These are phyloP conservation scores for Pinus albicaulis DNA, from an alignment of 75 land plant genomes.

Conservation along the genomic window DNA sequence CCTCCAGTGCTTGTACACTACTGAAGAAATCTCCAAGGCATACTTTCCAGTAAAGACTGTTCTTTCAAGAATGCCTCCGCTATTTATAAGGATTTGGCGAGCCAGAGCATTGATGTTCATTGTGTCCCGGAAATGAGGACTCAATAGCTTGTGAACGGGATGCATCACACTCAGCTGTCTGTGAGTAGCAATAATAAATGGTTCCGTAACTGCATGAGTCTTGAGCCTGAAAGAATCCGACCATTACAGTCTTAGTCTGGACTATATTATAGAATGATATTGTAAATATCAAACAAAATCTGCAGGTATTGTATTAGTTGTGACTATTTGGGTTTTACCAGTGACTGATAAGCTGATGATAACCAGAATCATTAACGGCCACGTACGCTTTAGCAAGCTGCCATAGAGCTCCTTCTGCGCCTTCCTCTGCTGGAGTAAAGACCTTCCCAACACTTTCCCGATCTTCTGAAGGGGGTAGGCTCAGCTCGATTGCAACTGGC, in stretches of 20 bases:
- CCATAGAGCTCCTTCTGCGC: slow-evolving; percentile 33
- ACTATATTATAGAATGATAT: background rate
- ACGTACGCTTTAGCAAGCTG: slow-evolving; percentile 20
- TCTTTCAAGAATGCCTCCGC: slow-evolving; percentile 53
- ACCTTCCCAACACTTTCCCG: slow-evolving; percentile 38
- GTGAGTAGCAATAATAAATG: slow-evolving; percentile 65
- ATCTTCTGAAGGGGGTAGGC: slow-evolving; percentile 15
- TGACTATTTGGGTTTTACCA: slow-evolving; percentile 7
- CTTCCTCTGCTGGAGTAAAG: slow-evolving; percentile 33
- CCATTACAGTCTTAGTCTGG: background rate
- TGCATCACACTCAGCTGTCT: slow-evolving; percentile 72
- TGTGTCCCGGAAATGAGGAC: slow-evolving; percentile 76
- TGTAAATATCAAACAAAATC: too few species aligned
- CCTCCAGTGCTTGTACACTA: slow-evolving; percentile 52
- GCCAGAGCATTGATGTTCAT: slow-evolving; percentile 75
- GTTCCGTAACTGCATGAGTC: slow-evolving; percentile 66
- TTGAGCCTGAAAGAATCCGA: slow-evolving; percentile 27
- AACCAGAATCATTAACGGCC: slow-evolving; percentile 15
- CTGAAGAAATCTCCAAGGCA: slow-evolving; percentile 62
- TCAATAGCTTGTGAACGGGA: slow-evolving; percentile 65
- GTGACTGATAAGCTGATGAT: slow-evolving; percentile 25
- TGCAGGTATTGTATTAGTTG: too few species aligned
- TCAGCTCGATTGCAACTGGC: slow-evolving; percentile 31
- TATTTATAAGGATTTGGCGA: slow-evolving; percentile 49
- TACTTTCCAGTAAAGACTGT: slow-evolving; percentile 36